Evolutionary conservation across 768 basidiomycete genomes (phyloP), one percentile per base, ranked within the genome.

Genomic region (Russula brevipes): DNA sequence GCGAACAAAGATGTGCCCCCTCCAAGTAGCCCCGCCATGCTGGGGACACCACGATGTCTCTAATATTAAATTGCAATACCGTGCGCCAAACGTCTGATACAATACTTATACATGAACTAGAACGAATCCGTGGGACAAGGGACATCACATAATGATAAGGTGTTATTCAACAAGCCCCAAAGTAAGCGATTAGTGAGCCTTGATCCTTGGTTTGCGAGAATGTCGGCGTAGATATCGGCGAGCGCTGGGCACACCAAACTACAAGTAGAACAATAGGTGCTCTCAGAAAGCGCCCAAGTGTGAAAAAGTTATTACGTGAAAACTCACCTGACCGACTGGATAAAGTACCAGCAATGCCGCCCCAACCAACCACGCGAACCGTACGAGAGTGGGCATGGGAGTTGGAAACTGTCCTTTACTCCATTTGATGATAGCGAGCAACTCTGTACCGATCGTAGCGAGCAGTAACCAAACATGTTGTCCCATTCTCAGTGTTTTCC

Each of bases 401-500:
- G 77, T 81, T 17, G 77, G 73, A 70, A 86, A 93, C 72, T 84
- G 81, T 11, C 86, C 88, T 69, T 83, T 77, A 67, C 88, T 85
- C 91, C 90, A 94, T 77, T 94, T 94, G 68, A 79, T 74, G 57
- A 94, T 91, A 47, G 85, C 87, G 55, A 94, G 78, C 41, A 91
- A 73, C 72, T 94, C 91, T 14, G 92, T 93, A 61, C 84, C 69
- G 65, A 92, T 85, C n/a, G 91, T 94, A 38, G 91, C 91, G 54
- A 92, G 82, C 63, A 94, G 77, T 46, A 94, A 77, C 91, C 91
- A 93, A 39, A 87, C 85, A 70, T 94, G 91, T 68, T 91, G 89
- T 2, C 92, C 91, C 91, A 94, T 93, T 60, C 91, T 82, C 65
- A 86, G 85, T n/a, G 89, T 86, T 68, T 80, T 85, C 69, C 91